Conservation (phyloP, 805 yeast species). For the Metschnikowia vanudenii region DNA sequence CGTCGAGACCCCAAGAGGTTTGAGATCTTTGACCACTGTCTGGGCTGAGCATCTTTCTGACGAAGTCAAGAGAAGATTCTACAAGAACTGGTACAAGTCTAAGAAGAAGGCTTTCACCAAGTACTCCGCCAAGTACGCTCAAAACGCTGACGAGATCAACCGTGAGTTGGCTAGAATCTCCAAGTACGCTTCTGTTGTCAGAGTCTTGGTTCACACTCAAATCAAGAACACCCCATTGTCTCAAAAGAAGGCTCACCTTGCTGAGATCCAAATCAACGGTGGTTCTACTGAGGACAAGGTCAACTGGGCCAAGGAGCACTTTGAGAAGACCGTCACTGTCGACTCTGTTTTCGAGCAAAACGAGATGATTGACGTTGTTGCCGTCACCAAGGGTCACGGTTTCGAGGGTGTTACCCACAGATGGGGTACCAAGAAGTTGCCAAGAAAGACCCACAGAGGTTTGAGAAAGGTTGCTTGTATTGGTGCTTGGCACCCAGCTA, state of each 20-base stretch:
- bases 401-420: conserved; percentile 99
- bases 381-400: conserved; percentile 99
- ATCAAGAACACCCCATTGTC: conserved; percentile 97
- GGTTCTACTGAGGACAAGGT: conserved; percentile 97
- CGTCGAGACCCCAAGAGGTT: conserved; percentile 99
- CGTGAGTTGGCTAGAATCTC: conserved; percentile 97
- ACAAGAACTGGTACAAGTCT: conserved; percentile 99
- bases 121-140: conserved; percentile 97
- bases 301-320: conserved; percentile 98
- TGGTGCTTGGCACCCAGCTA: conserved; percentile 99
- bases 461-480: conserved; percentile 99
- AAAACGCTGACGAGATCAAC: conserved; percentile 83
- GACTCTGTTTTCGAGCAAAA: conserved; percentile 97
- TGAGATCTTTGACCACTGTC: conserved; percentile 98
- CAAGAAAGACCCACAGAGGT: conserved; percentile 99
- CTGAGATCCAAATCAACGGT: conserved; percentile 99
- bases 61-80: conserved; percentile 99
- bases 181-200: conserved; percentile 97
- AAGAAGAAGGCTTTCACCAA: conserved; percentile 99
- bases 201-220: conserved; percentile 99
- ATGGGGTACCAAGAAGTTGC: conserved; percentile 99
- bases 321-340: conserved; percentile 97
- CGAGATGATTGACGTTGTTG: conserved; percentile 98
- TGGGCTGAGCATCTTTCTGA: conserved; percentile 99
- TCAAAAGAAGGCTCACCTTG: conserved; percentile 99